Percentiles rank a stretch among this genome's conserved stretches.
Evolutionary conservation across 176 grass and related monocot genomes (phyloP).

Genomic region (Ananas comosus): DNA sequence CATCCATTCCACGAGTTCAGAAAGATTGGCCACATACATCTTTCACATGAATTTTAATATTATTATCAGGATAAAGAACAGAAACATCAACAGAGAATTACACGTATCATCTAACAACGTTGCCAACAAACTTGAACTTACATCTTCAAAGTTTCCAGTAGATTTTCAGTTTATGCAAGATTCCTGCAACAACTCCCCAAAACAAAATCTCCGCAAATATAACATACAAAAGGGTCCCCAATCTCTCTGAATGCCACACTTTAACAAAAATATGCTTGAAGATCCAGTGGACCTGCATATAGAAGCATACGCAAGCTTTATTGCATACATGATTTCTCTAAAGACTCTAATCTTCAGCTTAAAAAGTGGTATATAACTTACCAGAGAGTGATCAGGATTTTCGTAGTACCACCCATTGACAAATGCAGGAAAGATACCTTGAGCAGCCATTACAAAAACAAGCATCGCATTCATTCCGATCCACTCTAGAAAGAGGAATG

Average conservation of each 20-base stretch:
- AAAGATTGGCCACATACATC: too few relatives aligned
- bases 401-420: constrained; percentile 69
- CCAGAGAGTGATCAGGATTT: constrained; percentile 34
- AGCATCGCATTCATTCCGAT: constrained; percentile 89
- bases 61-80: too few relatives aligned
- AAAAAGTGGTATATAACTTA: constrained; percentile 17
- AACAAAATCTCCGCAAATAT: constrained; percentile 71
- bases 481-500: constrained; percentile 62
- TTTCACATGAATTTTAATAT: too few relatives aligned
- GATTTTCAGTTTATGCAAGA: constrained; percentile 50
- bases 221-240: constrained; percentile 56
- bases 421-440: constrained; percentile 52
- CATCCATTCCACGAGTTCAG: too few relatives aligned
- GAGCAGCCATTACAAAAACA: constrained; percentile 68
- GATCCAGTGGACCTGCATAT: constrained; percentile 49
- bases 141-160: constrained; percentile 23
- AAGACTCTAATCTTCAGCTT: background rate
- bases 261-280: constrained; percentile 56
- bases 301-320: background rate
- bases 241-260: constrained; percentile 55
- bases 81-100: too few relatives aligned
- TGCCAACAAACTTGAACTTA: background rate
- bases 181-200: constrained; percentile 41
- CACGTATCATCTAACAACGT: too few relatives aligned
- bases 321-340: background rate